phyloP scores from a whole-genome alignment of 2,329 filamentous ascomycete species.

The Drechslerella dactyloides region DNA sequence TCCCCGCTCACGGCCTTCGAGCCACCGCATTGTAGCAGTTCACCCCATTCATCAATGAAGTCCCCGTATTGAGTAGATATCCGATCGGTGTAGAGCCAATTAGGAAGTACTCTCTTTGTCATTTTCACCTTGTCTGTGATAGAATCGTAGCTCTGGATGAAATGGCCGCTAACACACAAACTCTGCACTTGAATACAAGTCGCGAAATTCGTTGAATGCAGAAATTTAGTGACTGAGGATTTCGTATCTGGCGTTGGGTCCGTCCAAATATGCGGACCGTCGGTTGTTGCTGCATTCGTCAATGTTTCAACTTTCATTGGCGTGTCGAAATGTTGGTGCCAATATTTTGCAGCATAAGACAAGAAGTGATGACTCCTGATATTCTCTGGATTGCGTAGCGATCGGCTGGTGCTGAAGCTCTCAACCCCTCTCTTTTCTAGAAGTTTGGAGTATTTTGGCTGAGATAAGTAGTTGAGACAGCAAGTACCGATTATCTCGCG shows the following conservation, averaged over 20 bases:
- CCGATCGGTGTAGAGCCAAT: neutral
- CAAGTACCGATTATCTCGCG: neutral
- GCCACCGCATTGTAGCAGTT: slow-evolving; percentile 1
- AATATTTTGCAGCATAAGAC: slow-evolving; percentile 16
- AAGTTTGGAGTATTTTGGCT: neutral
- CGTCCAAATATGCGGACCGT: no score
- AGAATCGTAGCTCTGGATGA: slow-evolving; percentile 8
- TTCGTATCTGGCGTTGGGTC: neutral
- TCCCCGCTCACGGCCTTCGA: neutral
- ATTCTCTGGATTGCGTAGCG: neutral
- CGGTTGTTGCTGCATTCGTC: neutral
- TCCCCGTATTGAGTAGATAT: slow-evolving; percentile 1
- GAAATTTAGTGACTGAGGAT: neutral
- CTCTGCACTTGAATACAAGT: slow-evolving; percentile 23
- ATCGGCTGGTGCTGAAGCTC: no score
- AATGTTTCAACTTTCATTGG: neutral
- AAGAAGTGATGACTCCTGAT: neutral
- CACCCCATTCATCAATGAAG: slow-evolving; percentile 12
- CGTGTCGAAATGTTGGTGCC: slow-evolving; percentile 16
- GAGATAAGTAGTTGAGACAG: neutral
- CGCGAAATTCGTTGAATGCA: slow-evolving; percentile 6
- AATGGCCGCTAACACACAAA: slow-evolving; percentile 15
- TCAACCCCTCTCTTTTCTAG: neutral
- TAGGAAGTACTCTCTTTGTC: slow-evolving; percentile 2
- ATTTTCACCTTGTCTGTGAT: slow-evolving; percentile 2